Evolutionary conservation across 768 basidiomycete genomes (phyloP).

Genomic region (Suillus placidus): DNA sequence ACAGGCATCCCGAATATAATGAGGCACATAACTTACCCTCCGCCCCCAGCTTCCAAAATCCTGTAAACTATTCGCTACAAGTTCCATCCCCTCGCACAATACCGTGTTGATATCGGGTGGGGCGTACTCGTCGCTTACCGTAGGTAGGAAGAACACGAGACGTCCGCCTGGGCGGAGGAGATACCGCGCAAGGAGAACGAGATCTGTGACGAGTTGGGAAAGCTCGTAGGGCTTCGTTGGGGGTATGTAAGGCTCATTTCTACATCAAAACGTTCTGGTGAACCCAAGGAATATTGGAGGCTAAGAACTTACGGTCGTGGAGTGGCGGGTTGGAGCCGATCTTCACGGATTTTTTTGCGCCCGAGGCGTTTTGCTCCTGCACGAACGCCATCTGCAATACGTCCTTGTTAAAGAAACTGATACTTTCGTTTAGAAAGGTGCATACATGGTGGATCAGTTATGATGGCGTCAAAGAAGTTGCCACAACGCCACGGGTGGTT

Average conservation of each 20-base stretch:
- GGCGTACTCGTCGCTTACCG: conserved; percentile 88
- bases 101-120: conserved; percentile 81
- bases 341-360: conserved; percentile 51
- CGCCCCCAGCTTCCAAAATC: conserved; percentile 96
- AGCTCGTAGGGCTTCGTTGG: conserved; percentile 94
- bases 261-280: conserved; percentile 20
- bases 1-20: conserved; percentile 1
- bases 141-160: conserved; percentile 94
- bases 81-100: conserved; percentile 84
- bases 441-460: conserved; percentile 94
- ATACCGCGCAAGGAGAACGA: conserved; percentile 80
- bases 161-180: conserved; percentile 84
- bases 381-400: conserved; percentile 79
- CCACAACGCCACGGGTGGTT: conserved; percentile 87
- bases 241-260: conserved; percentile 77
- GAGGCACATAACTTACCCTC: conserved; percentile 55
- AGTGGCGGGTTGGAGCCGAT: conserved; percentile 29
- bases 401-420: conserved; percentile 8
- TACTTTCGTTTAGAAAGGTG: not conserved
- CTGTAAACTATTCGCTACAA: conserved; percentile 88
- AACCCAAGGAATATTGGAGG: not conserved
- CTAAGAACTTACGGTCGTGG: conserved; percentile 48
- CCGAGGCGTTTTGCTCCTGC: conserved; percentile 85
- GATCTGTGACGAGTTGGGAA: conserved; percentile 76
- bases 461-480: conserved; percentile 88